Evolutionary conservation across 495 filamentous ascomycete species (phyloP), one percentile per base, ranked within the genome.

Genomic region (Filosporella fistucella): DNA sequence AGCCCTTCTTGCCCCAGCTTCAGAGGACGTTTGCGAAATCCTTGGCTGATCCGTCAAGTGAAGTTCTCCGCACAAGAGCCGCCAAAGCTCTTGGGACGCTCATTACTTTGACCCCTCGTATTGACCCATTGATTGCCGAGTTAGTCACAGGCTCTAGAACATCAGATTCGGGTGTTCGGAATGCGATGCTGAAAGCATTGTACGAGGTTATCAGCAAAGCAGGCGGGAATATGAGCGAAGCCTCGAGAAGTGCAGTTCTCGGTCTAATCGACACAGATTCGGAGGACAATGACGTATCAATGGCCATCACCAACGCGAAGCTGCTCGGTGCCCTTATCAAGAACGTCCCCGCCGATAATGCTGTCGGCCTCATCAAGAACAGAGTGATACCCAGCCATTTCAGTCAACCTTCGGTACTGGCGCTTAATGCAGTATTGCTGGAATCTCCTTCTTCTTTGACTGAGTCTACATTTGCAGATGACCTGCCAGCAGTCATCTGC

Each of bases 1-100:
- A 96, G 66, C 93, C 93, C 2, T 98, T 98, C 81, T 60, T 98
- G 55, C 93, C 93, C 10, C 93, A 98, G 62, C 81, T 98, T 28
- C 93, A 98, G 66, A 76, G 93, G 24, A 97, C 93, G 0, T 98
- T 98, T 69, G 91, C 93, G 25, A 91, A 95, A 69, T 90, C 88
- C 41, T 72, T 98, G 17, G 93, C 93, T 0, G 93, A 98, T 64
- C 82, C 90, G 1, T 86, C 90, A 8, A 96, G 91, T 63, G 94
- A 96, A 46, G 69, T 89, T 14, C 68, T 97, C 51, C 81, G 93
- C 44, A 86, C 83, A 42, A 75, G 93, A 26, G 93, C 94, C 42
- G 94, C 93, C n/a, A 95, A 91, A 65, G 93, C 94, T 49, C 70
- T 98, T 49, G 94, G 94, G 38, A 97, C 93, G 28, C 68, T 98